Conservation (phyloP, 140 eudicot genomes). For the Ambrosia hybrid region DNA sequence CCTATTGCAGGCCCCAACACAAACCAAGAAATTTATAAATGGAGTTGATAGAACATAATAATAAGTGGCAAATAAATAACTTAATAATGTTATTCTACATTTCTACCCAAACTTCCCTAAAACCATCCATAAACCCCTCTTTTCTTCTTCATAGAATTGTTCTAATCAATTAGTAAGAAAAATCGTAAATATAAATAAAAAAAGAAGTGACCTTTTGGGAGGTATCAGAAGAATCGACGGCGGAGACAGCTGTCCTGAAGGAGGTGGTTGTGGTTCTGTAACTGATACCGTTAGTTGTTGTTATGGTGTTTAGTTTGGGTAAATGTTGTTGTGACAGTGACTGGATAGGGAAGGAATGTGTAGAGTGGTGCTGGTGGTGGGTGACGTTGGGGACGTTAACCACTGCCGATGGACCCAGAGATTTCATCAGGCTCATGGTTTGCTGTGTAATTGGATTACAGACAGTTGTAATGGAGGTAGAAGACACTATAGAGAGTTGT, state of each 20-base stretch:
- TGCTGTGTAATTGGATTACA: not conserved
- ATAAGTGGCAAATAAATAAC: not conserved
- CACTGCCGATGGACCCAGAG: constrained; percentile 45
- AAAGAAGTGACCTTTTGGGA: constrained; percentile 44
- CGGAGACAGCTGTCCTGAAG: constrained; percentile 61
- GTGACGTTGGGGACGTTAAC: constrained; percentile 31
- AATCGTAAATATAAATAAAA: not conserved
- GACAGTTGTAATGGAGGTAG: constrained; percentile 17
- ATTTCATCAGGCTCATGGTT: constrained; percentile 45
- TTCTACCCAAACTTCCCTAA: not conserved
- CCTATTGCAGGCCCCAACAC: no score
- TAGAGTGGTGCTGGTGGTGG: constrained; percentile 28
- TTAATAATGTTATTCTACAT: not conserved
- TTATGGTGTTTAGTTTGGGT: constrained; percentile 31
- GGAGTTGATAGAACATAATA: no score
- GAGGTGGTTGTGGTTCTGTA: constrained; percentile 43
- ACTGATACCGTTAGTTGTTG: constrained; percentile 22
- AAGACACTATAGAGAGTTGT: not conserved
- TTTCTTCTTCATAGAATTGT: not conserved
- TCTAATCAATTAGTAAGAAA: not conserved
- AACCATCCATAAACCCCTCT: constrained; percentile 10
- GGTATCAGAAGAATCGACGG: constrained; percentile 54
- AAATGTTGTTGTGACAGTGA: constrained; percentile 27
- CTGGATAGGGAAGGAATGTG: constrained; percentile 36
- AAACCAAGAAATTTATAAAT: no score